phyloP scores from a whole-genome alignment of 495 filamentous ascomycete genomes.

The Tuber microsphaerosporum region DNA sequence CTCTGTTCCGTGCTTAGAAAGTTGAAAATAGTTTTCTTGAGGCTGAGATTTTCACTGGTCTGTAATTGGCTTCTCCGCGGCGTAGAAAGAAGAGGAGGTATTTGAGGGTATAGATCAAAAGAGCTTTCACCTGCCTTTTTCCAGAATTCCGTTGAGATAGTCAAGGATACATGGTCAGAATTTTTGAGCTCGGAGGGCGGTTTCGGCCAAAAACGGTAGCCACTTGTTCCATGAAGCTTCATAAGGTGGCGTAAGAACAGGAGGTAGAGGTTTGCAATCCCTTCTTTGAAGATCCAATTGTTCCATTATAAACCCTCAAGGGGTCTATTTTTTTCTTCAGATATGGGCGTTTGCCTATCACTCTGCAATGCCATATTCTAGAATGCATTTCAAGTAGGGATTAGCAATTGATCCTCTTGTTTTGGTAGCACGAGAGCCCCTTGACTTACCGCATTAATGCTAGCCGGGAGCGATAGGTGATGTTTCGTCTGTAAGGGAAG shows the following conservation, averaged over 20 bases:
- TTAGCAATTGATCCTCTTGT: not conserved
- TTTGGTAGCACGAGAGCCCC: conserved; percentile 33
- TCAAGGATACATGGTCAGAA: conserved; percentile 15
- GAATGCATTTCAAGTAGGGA: not conserved
- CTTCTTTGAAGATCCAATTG: conserved; percentile 41
- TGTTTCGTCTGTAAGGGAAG: conserved; percentile 21
- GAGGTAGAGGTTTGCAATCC: conserved; percentile 43
- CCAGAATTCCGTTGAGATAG: conserved; percentile 28
- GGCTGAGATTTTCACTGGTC: conserved; percentile 7
- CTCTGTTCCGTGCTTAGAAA: conserved; percentile 13
- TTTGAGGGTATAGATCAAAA: conserved; percentile 19
- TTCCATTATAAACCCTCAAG: conserved; percentile 42
- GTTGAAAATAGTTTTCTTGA: conserved; percentile 18
- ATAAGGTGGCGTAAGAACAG: conserved; percentile 39
- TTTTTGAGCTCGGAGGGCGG: not conserved
- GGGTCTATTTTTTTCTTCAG: conserved; percentile 31
- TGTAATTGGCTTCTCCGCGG: conserved; percentile 7
- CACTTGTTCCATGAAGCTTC: too few species aligned
- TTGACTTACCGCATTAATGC: conserved; percentile 41
- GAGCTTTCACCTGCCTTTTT: conserved; percentile 6
- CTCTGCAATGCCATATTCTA: conserved; percentile 32
- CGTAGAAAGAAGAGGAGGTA: conserved; percentile 26
- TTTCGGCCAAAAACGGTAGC: too few species aligned
- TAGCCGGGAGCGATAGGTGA: conserved; percentile 20
- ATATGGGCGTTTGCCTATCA: conserved; percentile 41